Percentiles rank a stretch among this genome's conserved stretches.
Conservation (phyloP, 768 basidiomycete species). For the Phylloporus rhodoxanthus region DNA sequence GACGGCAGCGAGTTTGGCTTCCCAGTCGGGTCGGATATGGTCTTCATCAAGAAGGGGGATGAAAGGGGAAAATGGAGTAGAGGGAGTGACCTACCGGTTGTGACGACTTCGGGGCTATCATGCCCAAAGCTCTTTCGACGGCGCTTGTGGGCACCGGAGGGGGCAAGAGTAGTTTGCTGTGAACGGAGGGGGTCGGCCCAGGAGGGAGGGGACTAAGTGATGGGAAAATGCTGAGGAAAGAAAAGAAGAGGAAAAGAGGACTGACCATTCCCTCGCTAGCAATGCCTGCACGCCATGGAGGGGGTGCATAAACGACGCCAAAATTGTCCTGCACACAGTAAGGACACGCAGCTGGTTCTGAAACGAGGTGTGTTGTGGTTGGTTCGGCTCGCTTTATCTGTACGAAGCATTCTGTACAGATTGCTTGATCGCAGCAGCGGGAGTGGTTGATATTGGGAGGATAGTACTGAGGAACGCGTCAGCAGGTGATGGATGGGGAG, state of each 20-base stretch:
- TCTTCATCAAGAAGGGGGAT: constrained; percentile 42
- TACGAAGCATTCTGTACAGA: constrained; percentile 98
- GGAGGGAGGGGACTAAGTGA: constrained; percentile 33
- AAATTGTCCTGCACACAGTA: constrained; percentile 98
- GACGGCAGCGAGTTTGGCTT: constrained; percentile 88
- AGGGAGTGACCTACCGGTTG: constrained; percentile 56
- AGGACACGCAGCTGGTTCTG: constrained; percentile 94
- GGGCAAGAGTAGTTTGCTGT: constrained; percentile 34
- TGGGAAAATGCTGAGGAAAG: not conserved
- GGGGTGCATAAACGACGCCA: constrained; percentile 82
- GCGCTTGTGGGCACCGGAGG: constrained; percentile 54
- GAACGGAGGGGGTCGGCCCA: constrained; percentile 53
- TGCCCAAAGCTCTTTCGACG: constrained; percentile 86
- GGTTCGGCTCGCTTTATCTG: constrained; percentile 98
- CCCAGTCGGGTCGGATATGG: constrained; percentile 97
- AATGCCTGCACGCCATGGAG: constrained; percentile 74
- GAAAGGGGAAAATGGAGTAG: constrained; percentile 6
- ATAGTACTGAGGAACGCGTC: constrained; percentile 67
- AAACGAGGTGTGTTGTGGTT: constrained; percentile 89
- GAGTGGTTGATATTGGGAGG: constrained; percentile 96
- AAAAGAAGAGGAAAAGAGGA: constrained; percentile 9
- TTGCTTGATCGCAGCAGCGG: constrained; percentile 95
- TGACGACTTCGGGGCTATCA: constrained; percentile 85
- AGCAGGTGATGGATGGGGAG: constrained; percentile 11
- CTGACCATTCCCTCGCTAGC: constrained; percentile 67